Conservation (phyloP, 2,329 filamentous ascomycete species). For the Ustilaginoidea virens region DNA sequence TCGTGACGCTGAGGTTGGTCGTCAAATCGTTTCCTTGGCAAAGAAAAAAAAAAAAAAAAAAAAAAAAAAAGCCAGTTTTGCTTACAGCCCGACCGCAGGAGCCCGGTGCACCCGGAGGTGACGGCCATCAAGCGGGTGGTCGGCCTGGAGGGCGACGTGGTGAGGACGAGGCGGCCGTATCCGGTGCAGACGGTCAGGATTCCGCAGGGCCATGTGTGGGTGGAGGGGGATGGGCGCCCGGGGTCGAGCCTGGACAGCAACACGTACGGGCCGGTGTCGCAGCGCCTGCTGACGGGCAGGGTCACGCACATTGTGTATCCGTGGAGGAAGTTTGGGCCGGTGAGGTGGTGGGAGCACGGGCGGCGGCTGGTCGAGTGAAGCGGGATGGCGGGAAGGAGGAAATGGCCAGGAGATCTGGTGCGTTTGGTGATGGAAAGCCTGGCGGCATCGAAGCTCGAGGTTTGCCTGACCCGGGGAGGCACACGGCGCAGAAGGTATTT, state of each 20-base stretch:
- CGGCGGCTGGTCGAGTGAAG: conserved; percentile 10
- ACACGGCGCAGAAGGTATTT: too few relatives aligned
- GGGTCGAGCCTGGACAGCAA: conserved; percentile 70
- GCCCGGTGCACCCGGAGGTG: conserved; percentile 52
- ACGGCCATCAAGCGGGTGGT: conserved; percentile 71
- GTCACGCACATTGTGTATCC: conserved; percentile 62
- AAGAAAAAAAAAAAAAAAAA: too few relatives aligned
- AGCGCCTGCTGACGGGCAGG: conserved; percentile 57
- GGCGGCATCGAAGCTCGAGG: conserved; percentile 3
- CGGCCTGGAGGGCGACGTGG: conserved; percentile 62
- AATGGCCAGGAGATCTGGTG: not conserved
- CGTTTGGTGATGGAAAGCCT: conserved; percentile 1
- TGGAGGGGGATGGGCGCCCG: conserved; percentile 74
- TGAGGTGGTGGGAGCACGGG: conserved; percentile 41
- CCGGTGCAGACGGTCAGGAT: conserved; percentile 43
- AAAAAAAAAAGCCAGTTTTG: too few relatives aligned
- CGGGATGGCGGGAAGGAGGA: too few relatives aligned
- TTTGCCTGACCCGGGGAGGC: conserved; percentile 2
- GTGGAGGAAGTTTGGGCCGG: conserved; percentile 37
- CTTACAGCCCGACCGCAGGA: conserved; percentile 30
- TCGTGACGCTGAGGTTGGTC: conserved; percentile 59
- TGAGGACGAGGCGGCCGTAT: conserved; percentile 50
- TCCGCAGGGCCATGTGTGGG: conserved; percentile 79
- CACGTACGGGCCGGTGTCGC: conserved; percentile 71
- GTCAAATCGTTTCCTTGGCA: too few relatives aligned